These are phyloP conservation scores for Coleophoma cylindrospora DNA, from an alignment of 2,329 filamentous ascomycete species.

Conservation along the genomic window DNA sequence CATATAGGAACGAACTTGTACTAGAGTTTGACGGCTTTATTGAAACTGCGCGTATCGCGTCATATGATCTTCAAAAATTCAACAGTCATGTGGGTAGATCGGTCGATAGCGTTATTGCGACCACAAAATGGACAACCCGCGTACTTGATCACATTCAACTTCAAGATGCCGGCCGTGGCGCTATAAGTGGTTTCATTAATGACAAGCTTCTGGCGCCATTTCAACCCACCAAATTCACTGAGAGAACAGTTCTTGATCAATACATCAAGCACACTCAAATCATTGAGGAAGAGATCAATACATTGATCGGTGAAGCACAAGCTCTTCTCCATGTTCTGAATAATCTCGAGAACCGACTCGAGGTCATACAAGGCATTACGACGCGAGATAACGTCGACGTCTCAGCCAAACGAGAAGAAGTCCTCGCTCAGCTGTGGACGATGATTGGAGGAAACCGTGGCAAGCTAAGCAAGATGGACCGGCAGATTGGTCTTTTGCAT, in stretches of 20 bases:
- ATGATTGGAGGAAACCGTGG: slow-evolving; percentile 65
- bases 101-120: slow-evolving; percentile 69
- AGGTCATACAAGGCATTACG: slow-evolving; percentile 64
- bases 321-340: slow-evolving; percentile 60
- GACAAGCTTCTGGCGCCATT: slow-evolving; percentile 54
- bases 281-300: slow-evolving; percentile 64
- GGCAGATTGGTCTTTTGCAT: slow-evolving; percentile 58
- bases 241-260: slow-evolving; percentile 62
- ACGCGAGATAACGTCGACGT: slow-evolving; percentile 57
- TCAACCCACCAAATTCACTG: slow-evolving; percentile 51
- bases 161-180: slow-evolving; percentile 18
- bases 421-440: slow-evolving; percentile 68
- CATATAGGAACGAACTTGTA: slow-evolving; percentile 58
- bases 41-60: slow-evolving; percentile 58
- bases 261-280: slow-evolving; percentile 69
- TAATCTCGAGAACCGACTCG: slow-evolving; percentile 64
- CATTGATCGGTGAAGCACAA: slow-evolving; percentile 66
- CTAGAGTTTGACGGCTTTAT: slow-evolving; percentile 75
- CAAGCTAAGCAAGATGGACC: slow-evolving; percentile 54
- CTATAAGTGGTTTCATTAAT: slow-evolving; percentile 35
- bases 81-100: slow-evolving; percentile 71
- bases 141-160: slow-evolving; percentile 26
- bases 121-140: slow-evolving; percentile 70
- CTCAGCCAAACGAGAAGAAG: slow-evolving; percentile 54
- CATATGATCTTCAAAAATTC: slow-evolving; percentile 66